Percentiles rank a stretch among this genome's conserved stretches.
Conservation (phyloP, 225 moss, liverwort and hornwort species). For the Straminergon stramineum region DNA sequence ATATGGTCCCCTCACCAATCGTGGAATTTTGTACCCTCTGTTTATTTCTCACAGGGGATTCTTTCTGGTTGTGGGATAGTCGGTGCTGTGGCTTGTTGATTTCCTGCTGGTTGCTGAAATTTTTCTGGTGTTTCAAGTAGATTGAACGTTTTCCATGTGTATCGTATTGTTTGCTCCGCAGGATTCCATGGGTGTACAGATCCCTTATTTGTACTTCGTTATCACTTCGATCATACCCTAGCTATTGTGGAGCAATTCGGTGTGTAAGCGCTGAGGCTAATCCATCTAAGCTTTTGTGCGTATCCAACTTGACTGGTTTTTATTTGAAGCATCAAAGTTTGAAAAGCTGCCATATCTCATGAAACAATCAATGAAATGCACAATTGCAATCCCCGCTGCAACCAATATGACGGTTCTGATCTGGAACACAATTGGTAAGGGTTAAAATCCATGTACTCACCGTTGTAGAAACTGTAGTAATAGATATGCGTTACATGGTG, state of each 20-base stretch:
- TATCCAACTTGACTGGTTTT: too few relatives aligned
- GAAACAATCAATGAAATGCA: not conserved
- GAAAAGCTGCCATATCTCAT: not conserved
- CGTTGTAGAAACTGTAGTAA: too few relatives aligned
- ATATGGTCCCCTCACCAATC: not conserved
- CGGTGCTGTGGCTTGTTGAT: not conserved
- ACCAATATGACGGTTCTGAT: not conserved
- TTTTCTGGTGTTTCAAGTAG: not conserved
- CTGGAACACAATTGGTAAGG: not conserved
- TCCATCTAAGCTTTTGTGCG: not conserved
- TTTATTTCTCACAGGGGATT: not conserved
- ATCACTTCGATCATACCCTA: not conserved
- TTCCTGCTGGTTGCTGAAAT: not conserved
- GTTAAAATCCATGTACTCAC: too few relatives aligned
- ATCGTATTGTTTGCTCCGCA: not conserved
- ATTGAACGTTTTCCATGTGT: not conserved
- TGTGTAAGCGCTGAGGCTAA: not conserved
- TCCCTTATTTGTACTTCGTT: not conserved
- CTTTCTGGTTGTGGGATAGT: not conserved
- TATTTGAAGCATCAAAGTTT: not conserved
- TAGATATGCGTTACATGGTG: not conserved
- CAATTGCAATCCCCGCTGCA: not conserved
- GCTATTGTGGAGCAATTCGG: too few relatives aligned
- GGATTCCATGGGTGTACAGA: rapidly evolving
- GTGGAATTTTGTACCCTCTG: rapidly evolving